Evolutionary conservation across 2,329 filamentous ascomycete genomes (phyloP).

Genomic region (Botrytis fabae): DNA sequence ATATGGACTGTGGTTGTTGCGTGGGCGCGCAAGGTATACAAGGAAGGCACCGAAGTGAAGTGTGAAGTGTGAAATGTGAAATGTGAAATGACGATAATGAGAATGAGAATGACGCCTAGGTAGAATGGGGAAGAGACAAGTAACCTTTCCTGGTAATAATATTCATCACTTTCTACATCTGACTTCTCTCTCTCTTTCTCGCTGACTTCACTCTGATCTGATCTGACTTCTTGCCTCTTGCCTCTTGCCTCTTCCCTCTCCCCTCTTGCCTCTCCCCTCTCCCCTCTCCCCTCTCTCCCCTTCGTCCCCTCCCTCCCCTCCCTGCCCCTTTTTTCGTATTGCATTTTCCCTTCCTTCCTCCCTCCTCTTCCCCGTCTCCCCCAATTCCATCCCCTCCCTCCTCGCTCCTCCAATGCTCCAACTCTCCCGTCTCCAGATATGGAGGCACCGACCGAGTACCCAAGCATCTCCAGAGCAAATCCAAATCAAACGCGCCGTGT

Average conservation of each 20-base stretch:
- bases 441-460: neutral
- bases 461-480: neutral
- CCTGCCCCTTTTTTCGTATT: neutral
- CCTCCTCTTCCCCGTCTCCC: no score
- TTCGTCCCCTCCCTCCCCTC: neutral
- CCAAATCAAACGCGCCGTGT: neutral
- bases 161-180: neutral
- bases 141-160: neutral
- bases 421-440: neutral
- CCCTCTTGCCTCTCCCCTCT: no score
- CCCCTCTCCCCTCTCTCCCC: neutral
- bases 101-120: no score
- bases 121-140: neutral
- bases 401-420: neutral
- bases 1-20: no score
- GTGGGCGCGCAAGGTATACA: no score
- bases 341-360: no score
- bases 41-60: no score
- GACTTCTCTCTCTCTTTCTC: neutral
- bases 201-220: neutral
- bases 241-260: neutral
- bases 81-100: no score
- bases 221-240: neutral
- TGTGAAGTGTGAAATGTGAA: no score
- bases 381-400: no score